These are phyloP conservation scores for Penicillium ucsense DNA, from an alignment of 495 filamentous ascomycete species.

Conservation along the genomic window DNA sequence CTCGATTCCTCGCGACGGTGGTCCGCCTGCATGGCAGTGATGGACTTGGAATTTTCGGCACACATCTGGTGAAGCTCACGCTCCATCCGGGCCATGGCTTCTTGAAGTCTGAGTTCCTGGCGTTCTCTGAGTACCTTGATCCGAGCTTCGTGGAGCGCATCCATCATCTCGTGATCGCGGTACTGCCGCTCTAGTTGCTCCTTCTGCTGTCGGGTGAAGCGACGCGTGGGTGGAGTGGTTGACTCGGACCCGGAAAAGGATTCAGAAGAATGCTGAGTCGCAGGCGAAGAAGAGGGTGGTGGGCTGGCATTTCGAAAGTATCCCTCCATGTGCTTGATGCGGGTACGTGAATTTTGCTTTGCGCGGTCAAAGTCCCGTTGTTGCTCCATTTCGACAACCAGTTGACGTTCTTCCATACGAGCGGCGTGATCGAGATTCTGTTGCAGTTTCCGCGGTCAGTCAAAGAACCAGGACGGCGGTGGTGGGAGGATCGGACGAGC, in stretches of 20 bases:
- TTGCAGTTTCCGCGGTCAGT: slow-evolving; percentile 1
- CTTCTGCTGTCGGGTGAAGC: slow-evolving; percentile 29
- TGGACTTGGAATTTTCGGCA: slow-evolving; percentile 40
- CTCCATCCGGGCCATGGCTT: slow-evolving; percentile 54
- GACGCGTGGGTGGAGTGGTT: slow-evolving; percentile 15
- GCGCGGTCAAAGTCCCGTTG: slow-evolving; percentile 48
- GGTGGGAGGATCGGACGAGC: too few species aligned
- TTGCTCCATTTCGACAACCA: slow-evolving; percentile 58
- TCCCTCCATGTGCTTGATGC: slow-evolving; percentile 70
- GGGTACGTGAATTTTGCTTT: slow-evolving; percentile 52
- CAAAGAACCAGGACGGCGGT: too few species aligned
- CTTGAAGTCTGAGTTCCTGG: slow-evolving; percentile 60
- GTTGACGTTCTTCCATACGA: slow-evolving; percentile 64
- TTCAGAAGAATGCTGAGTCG: slow-evolving; percentile 8
- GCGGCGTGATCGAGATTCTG: slow-evolving; percentile 40
- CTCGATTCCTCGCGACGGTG: slow-evolving; percentile 43
- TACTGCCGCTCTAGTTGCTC: slow-evolving; percentile 64
- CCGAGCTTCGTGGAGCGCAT: slow-evolving; percentile 56
- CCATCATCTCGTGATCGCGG: slow-evolving; percentile 57
- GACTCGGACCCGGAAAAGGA: slow-evolving; percentile 16
- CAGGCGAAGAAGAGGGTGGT: slow-evolving; percentile 18
- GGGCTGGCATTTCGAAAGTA: slow-evolving; percentile 55
- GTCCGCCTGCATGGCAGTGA: slow-evolving; percentile 45
- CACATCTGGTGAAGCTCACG: slow-evolving; percentile 48
- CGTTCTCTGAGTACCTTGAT: slow-evolving; percentile 76